These are phyloP conservation scores for Podaxis sp. DNA, from an alignment of 768 basidiomycete genomes.

Conservation along the genomic window DNA sequence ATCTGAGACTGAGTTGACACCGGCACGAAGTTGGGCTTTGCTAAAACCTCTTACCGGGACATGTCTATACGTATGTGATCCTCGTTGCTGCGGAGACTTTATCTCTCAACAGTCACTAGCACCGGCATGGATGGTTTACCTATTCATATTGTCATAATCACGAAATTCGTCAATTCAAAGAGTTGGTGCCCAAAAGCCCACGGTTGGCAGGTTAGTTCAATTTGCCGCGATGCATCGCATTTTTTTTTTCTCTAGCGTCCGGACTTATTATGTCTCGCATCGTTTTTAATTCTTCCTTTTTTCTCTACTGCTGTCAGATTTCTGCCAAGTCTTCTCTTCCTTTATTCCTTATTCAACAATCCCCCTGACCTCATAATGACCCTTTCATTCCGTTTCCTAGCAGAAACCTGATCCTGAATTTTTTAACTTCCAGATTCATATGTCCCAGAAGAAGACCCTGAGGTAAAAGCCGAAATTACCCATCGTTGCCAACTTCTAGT, in stretches of 20 bases:
- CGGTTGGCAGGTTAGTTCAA: slow-evolving; percentile 54
- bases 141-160: slow-evolving; percentile 95
- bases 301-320: slow-evolving; percentile 18
- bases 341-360: slow-evolving; percentile 6
- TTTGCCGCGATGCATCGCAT: slow-evolving; percentile 6
- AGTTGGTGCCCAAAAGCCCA: slow-evolving; percentile 60
- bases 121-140: slow-evolving; percentile 93
- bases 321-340: slow-evolving; percentile 10
- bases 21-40: slow-evolving; percentile 78
- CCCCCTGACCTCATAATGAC: slow-evolving; percentile 3
- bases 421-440: slow-evolving; percentile 49
- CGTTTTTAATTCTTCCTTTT: slow-evolving; percentile 15
- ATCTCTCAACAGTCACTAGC: slow-evolving; percentile 41
- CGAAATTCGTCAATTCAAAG: slow-evolving; percentile 95
- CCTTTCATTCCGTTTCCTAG: slow-evolving; percentile 16
- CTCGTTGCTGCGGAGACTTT: slow-evolving; percentile 20
- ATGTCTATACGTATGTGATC: slow-evolving; percentile 76
- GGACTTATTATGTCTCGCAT: slow-evolving; percentile 11
- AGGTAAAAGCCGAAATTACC: slow-evolving; percentile 35
- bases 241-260: slow-evolving; percentile 10
- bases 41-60: slow-evolving; percentile 74
- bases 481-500: slow-evolving; percentile 25
- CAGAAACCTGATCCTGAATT: slow-evolving; percentile 13
- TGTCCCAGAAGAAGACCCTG: slow-evolving; percentile 82
- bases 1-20: slow-evolving; percentile 54